phyloP scores from a whole-genome alignment of 306 rosid genomes.

The Calophaca sinica region DNA sequence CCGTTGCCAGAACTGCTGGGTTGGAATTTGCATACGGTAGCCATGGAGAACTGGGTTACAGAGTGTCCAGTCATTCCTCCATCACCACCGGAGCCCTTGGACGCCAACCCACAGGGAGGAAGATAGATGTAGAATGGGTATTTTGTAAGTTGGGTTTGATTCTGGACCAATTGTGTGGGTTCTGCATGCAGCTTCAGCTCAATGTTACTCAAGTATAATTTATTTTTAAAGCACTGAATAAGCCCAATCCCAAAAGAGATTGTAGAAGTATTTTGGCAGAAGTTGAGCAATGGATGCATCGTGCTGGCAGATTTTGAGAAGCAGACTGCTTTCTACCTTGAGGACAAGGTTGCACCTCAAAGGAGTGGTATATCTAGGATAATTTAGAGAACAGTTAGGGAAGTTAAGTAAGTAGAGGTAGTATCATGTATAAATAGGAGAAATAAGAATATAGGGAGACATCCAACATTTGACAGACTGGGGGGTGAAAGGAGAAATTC shows the following conservation, averaged over 20 bases:
- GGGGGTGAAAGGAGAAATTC: background rate
- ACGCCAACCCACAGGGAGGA: too few relatives aligned
- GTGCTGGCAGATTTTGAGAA: background rate
- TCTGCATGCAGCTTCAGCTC: background rate
- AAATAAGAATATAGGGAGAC: background rate
- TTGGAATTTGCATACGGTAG: too few relatives aligned
- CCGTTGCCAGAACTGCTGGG: too few relatives aligned
- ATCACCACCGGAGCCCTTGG: too few relatives aligned
- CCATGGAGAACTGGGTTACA: too few relatives aligned
- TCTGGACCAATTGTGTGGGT: background rate
- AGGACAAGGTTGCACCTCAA: background rate
- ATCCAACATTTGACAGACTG: background rate
- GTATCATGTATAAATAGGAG: background rate
- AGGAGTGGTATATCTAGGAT: background rate
- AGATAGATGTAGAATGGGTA: too few relatives aligned
- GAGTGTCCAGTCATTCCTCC: too few relatives aligned
- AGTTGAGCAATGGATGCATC: background rate
- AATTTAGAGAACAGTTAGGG: background rate
- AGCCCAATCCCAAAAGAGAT: background rate
- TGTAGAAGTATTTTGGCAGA: background rate
- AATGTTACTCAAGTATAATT: background rate
- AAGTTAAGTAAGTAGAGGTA: background rate
- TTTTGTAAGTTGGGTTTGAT: too few relatives aligned
- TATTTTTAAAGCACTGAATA: background rate
- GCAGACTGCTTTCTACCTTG: background rate